Base-by-base conservation (phyloP, 371 early-diverging fungal species). In the Mortierella sp. region DNA sequence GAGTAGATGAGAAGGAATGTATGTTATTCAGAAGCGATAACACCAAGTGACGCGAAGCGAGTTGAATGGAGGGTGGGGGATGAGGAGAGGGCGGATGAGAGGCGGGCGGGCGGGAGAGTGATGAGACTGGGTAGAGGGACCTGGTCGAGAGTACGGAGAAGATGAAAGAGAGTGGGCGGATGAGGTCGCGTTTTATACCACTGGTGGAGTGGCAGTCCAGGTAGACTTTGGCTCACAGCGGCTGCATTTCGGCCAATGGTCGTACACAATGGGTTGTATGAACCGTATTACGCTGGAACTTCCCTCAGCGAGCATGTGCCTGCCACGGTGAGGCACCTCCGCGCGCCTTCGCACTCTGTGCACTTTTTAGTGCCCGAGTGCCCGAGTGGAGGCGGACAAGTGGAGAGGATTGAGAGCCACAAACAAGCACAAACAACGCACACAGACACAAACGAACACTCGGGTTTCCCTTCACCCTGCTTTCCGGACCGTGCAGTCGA, bases 81-180 rank as follows among this genome's bases (percentile, higher is more conserved):
- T 52, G 54, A 62, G 47, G 19, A 43, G 39, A 49, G 34, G 29
- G 41, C n/a, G 52, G 22, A 47, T 27, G 44, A 41, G 44, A 21
- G 45, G 63, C 19, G 45, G 31, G 53, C 41, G 40, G 48, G 52
- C 43, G 54, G 47, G 27, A 29, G 40, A 62, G 43, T 55, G 40
- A 47, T 47, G 59, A 41, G 45, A 50, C 7, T 37, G 21, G 60
- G 57, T 49, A 28, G 55, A 49, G 50, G 59, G 56, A 54, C 57
- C 57, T 29, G 48, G 46, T 54, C 39, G 65, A 65, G 39, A 45
- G 41, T 43, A 34, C 19, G 51, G 43, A 45, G 39, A 22, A 54
- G 47, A 24, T 49, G 14, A 29, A 19, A 37, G 34, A 37, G 14
- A 39, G 27, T 50, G 46, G 24, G 21, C 48, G 21, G 34, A 60